Conservation (phyloP, 2,329 filamentous ascomycete species). For the Acephala macrosclerotiorum region DNA sequence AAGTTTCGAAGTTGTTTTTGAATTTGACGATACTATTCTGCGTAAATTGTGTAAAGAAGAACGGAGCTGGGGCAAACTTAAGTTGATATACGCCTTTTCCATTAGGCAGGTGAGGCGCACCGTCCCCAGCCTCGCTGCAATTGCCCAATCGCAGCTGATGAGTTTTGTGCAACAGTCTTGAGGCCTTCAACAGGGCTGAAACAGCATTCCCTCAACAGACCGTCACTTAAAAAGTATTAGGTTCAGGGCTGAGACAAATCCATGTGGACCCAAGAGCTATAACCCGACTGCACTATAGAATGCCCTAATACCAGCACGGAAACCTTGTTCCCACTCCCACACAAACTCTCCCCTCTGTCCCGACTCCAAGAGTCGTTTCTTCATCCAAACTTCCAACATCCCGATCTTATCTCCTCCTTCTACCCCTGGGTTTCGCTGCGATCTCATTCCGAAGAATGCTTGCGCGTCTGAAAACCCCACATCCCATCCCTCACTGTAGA, state of each 20-base stretch:
- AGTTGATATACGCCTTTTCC: neutral
- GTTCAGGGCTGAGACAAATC: no score
- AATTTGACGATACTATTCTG: neutral
- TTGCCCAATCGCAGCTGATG: neutral
- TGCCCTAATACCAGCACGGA: constrained; percentile 45
- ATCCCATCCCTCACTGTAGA: constrained; percentile 62
- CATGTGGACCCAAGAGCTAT: no score
- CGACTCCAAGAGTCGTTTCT: constrained; percentile 60
- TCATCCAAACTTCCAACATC: constrained; percentile 62
- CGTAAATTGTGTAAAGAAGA: neutral
- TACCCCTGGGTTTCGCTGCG: constrained; percentile 41
- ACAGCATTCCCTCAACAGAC: no score
- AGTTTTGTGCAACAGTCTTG: neutral
- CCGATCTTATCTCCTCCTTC: constrained; percentile 60
- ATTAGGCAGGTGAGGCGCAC: neutral
- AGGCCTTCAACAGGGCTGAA: neutral
- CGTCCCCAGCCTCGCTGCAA: neutral
- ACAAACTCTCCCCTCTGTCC: constrained; percentile 52
- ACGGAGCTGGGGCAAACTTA: neutral
- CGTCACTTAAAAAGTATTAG: no score
- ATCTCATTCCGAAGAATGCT: constrained; percentile 55
- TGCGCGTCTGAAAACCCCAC: constrained; percentile 62
- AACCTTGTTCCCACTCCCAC: constrained; percentile 52
- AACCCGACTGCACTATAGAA: constrained; percentile 43
- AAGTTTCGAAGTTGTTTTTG: neutral